Conservation (phyloP, 495 filamentous ascomycete genomes). For the Tricharina praecox region DNA sequence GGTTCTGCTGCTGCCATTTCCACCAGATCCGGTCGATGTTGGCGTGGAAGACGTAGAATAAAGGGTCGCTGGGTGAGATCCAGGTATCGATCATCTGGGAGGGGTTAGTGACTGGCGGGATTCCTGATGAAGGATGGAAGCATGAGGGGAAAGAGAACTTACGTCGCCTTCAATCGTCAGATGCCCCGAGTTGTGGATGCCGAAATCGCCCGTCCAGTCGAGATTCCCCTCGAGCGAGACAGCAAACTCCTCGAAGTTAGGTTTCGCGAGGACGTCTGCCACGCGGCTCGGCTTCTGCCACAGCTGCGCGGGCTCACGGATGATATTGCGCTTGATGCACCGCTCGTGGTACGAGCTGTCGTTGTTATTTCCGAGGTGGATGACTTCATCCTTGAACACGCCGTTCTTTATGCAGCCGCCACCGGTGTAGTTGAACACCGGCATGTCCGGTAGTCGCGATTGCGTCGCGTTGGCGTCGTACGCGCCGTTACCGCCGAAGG, state of each 20-base stretch:
- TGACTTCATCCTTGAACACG: constrained; percentile 29
- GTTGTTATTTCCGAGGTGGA: neutral
- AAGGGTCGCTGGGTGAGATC: constrained; percentile 35
- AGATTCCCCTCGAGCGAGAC: constrained; percentile 9
- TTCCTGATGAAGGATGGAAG: too few species aligned
- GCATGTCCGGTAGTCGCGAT: neutral
- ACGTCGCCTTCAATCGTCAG: neutral
- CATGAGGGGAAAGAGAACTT: too few species aligned
- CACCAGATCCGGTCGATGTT: constrained; percentile 42
- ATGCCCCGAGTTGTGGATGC: neutral
- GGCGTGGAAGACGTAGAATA: constrained; percentile 43
- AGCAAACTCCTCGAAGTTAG: constrained; percentile 24
- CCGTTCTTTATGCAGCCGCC: constrained; percentile 35
- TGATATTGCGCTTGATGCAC: neutral
- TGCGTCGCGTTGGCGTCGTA: too few species aligned
- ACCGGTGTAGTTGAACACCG: neutral
- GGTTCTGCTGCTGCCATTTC: constrained; percentile 23
- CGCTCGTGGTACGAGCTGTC: neutral
- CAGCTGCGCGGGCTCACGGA: constrained; percentile 25
- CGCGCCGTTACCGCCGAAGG: constrained; percentile 28
- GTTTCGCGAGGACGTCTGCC: constrained; percentile 29
- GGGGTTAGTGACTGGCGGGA: too few species aligned
- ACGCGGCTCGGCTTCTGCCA: constrained; percentile 15
- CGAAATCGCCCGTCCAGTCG: neutral
- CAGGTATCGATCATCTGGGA: constrained; percentile 4